A percentile compares a stretch with the other conserved stretches of the same genome.
Evolutionary conservation across 441 rosid genomes (phyloP).

Genomic region (Breynia disticha): DNA sequence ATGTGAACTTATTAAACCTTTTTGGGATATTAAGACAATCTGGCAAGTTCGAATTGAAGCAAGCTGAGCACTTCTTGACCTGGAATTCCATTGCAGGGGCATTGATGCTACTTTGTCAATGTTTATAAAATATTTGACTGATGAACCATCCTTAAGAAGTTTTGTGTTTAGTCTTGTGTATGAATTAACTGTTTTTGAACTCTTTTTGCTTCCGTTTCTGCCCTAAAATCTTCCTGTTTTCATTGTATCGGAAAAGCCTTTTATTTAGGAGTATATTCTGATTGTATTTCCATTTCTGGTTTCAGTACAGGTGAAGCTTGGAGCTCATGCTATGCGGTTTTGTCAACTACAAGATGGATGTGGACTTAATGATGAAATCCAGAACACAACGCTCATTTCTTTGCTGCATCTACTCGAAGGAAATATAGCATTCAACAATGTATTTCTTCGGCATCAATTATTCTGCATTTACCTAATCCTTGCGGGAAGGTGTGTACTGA

Average conservation of each 20-base stretch:
- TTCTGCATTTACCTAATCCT: constrained; percentile 75
- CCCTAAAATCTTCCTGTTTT: constrained; percentile 1
- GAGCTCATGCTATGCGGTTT: constrained; percentile 64
- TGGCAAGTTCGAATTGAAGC: constrained; percentile 88
- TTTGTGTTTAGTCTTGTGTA: constrained; percentile 13
- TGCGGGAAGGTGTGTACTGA: constrained; percentile 58
- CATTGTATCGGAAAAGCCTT: not conserved
- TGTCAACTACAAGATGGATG: constrained; percentile 58
- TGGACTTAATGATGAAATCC: constrained; percentile 38
- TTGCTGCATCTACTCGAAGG: constrained; percentile 78
- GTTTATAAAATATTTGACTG: constrained; percentile 61
- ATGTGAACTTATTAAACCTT: constrained; percentile 66
- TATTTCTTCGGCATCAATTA: constrained; percentile 71
- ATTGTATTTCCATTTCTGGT: constrained; percentile 13
- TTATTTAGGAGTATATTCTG: not conserved
- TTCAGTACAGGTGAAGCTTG: constrained; percentile 85
- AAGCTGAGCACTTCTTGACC: constrained; percentile 84
- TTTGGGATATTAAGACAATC: constrained; percentile 42
- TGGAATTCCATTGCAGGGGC: constrained; percentile 81
- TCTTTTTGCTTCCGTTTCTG: too few relatives aligned
- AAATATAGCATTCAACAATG: constrained; percentile 60
- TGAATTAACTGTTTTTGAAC: too few relatives aligned
- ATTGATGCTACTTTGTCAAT: constrained; percentile 61
- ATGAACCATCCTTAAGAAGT: constrained; percentile 88
- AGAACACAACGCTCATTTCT: constrained; percentile 42